Conservation (phyloP, 768 basidiomycete species). For the Suillus bovinus region DNA sequence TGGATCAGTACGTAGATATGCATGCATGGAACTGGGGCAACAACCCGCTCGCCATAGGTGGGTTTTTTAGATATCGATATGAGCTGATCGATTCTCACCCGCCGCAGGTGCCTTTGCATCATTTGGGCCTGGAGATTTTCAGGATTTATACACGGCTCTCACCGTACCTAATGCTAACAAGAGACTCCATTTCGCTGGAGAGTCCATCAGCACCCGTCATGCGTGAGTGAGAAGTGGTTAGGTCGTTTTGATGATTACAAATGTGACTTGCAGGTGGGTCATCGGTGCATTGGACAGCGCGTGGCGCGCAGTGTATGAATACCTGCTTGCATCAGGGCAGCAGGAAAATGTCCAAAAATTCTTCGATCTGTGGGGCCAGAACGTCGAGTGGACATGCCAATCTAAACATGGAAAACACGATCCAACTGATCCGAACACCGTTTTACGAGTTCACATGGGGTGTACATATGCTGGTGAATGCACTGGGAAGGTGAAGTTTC, state of each 20-base stretch:
- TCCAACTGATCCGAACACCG: too few species aligned
- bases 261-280: slow-evolving; percentile 32
- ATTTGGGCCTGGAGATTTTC: slow-evolving; percentile 42
- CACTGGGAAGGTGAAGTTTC: too few species aligned
- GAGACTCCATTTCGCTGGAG: slow-evolving; percentile 37
- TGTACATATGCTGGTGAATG: too few species aligned
- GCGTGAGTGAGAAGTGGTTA: slow-evolving; percentile 15
- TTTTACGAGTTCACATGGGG: too few species aligned
- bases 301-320: slow-evolving; percentile 34
- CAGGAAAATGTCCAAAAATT: slow-evolving; percentile 15
- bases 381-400: too few species aligned
- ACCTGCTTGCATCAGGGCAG: slow-evolving; percentile 19
- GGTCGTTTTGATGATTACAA: not conserved
- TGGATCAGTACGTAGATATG: slow-evolving; percentile 22
- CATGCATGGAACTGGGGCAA: slow-evolving; percentile 36
- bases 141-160: slow-evolving; percentile 31
- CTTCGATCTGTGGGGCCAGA: slow-evolving; percentile 28
- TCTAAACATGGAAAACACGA: too few species aligned
- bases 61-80: slow-evolving; percentile 5
- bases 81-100: not conserved
- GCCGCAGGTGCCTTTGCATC: slow-evolving; percentile 38
- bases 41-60: slow-evolving; percentile 34
- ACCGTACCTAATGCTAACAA: slow-evolving; percentile 32
- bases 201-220: slow-evolving; percentile 39
- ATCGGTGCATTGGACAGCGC: slow-evolving; percentile 40